Percentiles rank a stretch among this genome's conserved stretches.
These are phyloP conservation scores for Trametes sp. DNA, from an alignment of 1,284 basidiomycete genomes.

Conservation along the genomic window DNA sequence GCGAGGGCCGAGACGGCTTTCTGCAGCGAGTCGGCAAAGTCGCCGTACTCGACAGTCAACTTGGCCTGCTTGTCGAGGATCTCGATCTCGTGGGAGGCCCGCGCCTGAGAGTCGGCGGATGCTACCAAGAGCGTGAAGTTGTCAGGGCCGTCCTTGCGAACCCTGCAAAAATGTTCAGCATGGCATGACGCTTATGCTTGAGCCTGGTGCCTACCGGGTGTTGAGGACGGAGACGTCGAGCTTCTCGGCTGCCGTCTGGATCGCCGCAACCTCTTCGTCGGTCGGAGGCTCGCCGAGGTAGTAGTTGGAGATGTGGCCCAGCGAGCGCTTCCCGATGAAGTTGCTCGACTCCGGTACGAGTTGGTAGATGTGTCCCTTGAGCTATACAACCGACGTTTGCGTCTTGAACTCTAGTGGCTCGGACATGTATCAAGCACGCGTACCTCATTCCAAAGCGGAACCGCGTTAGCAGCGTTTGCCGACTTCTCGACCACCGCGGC, in stretches of 20 bases:
- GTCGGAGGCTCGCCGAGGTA: conserved; percentile 76
- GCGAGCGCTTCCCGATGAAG: conserved; percentile 78
- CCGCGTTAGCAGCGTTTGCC: conserved; percentile 60
- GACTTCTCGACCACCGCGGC: conserved; percentile 67
- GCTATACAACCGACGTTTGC: conserved; percentile 45
- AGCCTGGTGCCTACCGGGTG: conserved; percentile 64
- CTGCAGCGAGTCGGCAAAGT: conserved; percentile 63
- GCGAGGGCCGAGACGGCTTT: conserved; percentile 63
- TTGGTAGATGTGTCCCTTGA: conserved; percentile 78
- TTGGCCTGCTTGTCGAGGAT: conserved; percentile 52
- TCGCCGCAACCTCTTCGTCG: conserved; percentile 76
- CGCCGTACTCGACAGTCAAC: conserved; percentile 75
- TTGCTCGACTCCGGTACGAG: conserved; percentile 67
- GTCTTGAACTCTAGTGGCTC: background rate
- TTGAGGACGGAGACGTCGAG: conserved; percentile 78
- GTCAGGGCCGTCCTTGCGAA: conserved; percentile 66
- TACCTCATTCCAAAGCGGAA: conserved; percentile 63
- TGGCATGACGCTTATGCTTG: background rate
- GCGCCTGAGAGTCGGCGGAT: conserved; percentile 57
- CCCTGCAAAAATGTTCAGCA: conserved; percentile 47
- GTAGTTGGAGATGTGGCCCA: conserved; percentile 84
- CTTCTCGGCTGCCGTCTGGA: conserved; percentile 79
- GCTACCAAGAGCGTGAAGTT: conserved; percentile 78
- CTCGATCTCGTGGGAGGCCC: conserved; percentile 55
- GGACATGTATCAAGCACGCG: conserved; percentile 44